Conservation (phyloP, 768 basidiomycete species). For the Hemileccinum rubropunctum region DNA sequence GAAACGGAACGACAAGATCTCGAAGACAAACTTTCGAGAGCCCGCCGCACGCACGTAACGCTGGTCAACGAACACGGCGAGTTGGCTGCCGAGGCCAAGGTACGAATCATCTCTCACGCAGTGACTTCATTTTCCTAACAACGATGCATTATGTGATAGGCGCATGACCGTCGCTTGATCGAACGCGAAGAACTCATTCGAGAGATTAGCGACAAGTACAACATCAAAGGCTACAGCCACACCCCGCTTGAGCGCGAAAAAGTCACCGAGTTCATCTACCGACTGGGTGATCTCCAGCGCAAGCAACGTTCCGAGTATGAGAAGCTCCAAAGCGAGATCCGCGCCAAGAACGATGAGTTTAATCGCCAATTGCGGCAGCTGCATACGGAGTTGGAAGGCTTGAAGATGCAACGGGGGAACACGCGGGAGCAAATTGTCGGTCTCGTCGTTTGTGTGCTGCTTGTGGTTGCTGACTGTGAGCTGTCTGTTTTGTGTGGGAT, state of each 20-base stretch:
- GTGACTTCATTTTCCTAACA: background rate
- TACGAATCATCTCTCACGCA: slow-evolving; percentile 18
- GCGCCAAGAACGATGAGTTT: slow-evolving; percentile 60
- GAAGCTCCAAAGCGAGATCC: slow-evolving; percentile 63
- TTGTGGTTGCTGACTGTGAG: background rate
- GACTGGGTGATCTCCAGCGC: slow-evolving; percentile 59
- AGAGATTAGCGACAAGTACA: slow-evolving; percentile 62
- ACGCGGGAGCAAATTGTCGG: slow-evolving; percentile 60
- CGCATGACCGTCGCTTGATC: slow-evolving; percentile 64
- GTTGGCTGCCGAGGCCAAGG: slow-evolving; percentile 73
- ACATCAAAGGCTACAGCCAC: slow-evolving; percentile 72
- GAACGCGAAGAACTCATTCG: slow-evolving; percentile 75
- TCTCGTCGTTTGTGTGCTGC: background rate
- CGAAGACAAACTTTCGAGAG: slow-evolving; percentile 54
- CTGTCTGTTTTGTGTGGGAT: background rate
- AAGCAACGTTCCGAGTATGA: slow-evolving; percentile 65
- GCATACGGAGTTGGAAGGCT: slow-evolving; percentile 50
- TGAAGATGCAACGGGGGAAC: slow-evolving; percentile 51
- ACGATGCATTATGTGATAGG: slow-evolving; percentile 38
- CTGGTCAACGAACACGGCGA: slow-evolving; percentile 63
- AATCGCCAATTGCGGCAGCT: slow-evolving; percentile 55
- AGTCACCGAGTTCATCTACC: slow-evolving; percentile 68
- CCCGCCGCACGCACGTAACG: slow-evolving; percentile 52
- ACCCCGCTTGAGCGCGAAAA: slow-evolving; percentile 69
- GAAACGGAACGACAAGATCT: slow-evolving; percentile 56